These are phyloP conservation scores for Rugonectria rugulosa DNA, from an alignment of 2,329 filamentous ascomycete genomes.

Conservation along the genomic window DNA sequence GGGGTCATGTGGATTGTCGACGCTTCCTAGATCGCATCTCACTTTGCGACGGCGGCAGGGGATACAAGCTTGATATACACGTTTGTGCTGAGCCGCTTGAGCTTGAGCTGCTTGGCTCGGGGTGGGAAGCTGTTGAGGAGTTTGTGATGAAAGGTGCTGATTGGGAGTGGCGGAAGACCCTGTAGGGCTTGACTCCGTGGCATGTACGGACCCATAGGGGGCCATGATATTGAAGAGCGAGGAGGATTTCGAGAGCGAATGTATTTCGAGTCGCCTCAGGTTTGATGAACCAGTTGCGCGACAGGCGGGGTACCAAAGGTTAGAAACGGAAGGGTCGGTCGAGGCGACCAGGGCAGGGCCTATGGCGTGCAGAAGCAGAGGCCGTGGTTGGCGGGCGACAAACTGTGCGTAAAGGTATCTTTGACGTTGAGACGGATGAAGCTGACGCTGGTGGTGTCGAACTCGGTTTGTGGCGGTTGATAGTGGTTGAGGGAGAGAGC, in stretches of 20 bases:
- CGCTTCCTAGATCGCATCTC: conserved; percentile 71
- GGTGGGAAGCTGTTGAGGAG: conserved; percentile 27
- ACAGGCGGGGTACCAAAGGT: conserved; percentile 13
- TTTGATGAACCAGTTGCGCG: conserved; percentile 10
- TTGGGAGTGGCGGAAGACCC: conserved; percentile 32
- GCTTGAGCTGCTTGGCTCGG: conserved; percentile 25
- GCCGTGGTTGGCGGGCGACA: conserved; percentile 13
- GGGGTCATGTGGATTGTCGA: conserved; percentile 93
- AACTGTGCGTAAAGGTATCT: conserved; percentile 6
- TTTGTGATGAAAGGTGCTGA: conserved; percentile 27
- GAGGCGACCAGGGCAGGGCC: conserved; percentile 3
- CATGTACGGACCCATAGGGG: conserved; percentile 34
- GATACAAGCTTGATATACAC: conserved; percentile 70
- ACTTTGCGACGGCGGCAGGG: conserved; percentile 69
- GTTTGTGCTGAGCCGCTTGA: conserved; percentile 58
- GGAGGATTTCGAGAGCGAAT: conserved; percentile 8
- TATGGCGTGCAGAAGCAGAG: conserved; percentile 14
- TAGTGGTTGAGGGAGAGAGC: conserved; percentile 37
- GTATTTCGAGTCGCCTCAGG: conserved; percentile 16
- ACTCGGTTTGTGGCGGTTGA: conserved; percentile 46
- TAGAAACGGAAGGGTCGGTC: conserved; percentile 5
- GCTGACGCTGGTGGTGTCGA: conserved; percentile 15
- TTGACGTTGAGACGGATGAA: conserved; percentile 21
- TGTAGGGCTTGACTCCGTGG: conserved; percentile 36
- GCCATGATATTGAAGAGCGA: conserved; percentile 27